Base-by-base conservation (phyloP, 148 eudicot species). In the Chenopodium formosanum region DNA sequence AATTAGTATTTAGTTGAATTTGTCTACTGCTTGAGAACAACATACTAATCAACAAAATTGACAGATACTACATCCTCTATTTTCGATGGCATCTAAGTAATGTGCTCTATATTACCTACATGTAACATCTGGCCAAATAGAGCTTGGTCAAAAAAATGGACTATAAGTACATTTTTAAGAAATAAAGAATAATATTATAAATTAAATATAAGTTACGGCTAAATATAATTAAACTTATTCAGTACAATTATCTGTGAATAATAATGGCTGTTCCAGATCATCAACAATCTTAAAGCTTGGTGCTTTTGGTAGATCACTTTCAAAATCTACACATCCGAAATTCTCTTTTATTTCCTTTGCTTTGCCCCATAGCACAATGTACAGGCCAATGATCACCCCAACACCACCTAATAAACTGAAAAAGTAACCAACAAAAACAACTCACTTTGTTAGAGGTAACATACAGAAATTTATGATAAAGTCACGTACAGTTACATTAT, bases 351-450 rank as follows among this genome's bases (percentile, higher is more conserved):
- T 32, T 34, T 87, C 90, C 81, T 86, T 77, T 29, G 92, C 89
- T 85, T 94, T 92, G 7, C 97, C 98, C 97, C 97, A 94, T 74
- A 94, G 82, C 77, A 94, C 98, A 22, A 82, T 64, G 67, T 92
- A 94, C 13, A 94, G 56, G 66, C 98, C 98, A 69, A 79, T 66
- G 1, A 92, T 88, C 72, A 89, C 91, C 5, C 82, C 85, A 74
- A 84, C 47, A 9, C 87, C 88, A 63, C 98, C 97, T 44, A 87
- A 4, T 82, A 90, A 77, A 82, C 97, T 92, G 89, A 47, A 79
- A 78, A 31, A 63, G 12, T 31, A 32, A 32, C 40, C 20, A 22
- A 34, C 23, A n/a, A 56, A 20, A 11, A 58, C 19, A 56, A 8
- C 6, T 40, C 44, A 40, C 44, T 40, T 40, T 40, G 44, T 40